Base-by-base conservation (phyloP, 805 yeast genomes). In the Candida golubevii region DNA sequence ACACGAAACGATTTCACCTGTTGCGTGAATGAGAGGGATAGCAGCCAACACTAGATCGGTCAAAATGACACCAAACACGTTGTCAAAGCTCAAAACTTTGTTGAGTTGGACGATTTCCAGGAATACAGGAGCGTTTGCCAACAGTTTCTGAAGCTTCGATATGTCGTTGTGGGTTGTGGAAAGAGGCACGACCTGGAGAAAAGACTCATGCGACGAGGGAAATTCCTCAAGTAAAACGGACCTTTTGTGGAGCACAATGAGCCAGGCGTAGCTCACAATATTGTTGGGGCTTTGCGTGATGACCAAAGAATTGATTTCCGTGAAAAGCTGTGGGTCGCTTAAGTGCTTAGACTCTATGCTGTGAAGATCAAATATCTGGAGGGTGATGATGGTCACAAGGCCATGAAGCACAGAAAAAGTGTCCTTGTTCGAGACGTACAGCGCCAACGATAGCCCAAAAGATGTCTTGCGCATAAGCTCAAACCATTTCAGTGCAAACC, bases 261-360 rank as follows among this genome's bases (percentile, higher is more conserved):
- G 76, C 91, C 91, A 85, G 18, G 79, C 74, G 56, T 83, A 84
- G 36, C 79, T 59, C 0, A 82, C 65, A 9, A 83, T 59, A 2
- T 85, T 65, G 48, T 77, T 77, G 1, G 73, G 55, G 26, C 37
- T 33, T 15, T 36, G 12, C 8, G 62, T 56, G 6, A 64, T 43
- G 13, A 82, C 58, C 4, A 65, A 53, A 0, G 62, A 58, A 43
- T 79, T 73, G 26, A 80, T 63, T n/a, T 57, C 40, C 28, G 60
- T 56, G 46, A 79, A 69, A 4, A 65, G 48, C 0, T 50, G 45
- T 1, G 67, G 57, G 47, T 79, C 76, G 10, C 14, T 15, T 8
- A 42, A 29, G 12, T 36, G 44, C 13, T n/a, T 12, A 1, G 38
- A 10, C 13, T 74, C 77, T 40, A 65, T 67, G 30, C 75, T 69